Base-by-base conservation (phyloP, 495 filamentous ascomycete genomes). In the Daldinia vernicosa region DNA sequence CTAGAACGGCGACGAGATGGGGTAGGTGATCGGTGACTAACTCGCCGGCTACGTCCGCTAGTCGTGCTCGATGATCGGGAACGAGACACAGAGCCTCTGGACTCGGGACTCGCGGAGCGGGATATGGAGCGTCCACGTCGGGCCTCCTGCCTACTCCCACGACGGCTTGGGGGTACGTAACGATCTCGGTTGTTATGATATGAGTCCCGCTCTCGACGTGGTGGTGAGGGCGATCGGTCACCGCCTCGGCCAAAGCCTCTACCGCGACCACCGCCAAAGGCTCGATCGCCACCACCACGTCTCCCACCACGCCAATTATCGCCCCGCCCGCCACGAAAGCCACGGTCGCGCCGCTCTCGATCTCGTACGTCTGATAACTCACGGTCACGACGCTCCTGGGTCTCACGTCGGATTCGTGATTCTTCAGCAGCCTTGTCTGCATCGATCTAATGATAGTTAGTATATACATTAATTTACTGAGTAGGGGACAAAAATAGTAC, bases 341-440 rank as follows among this genome's bases (percentile, higher is more conserved):
- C 83, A 53, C 93, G 89, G 28, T 94, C 90, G 45, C 81, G 84
- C 27, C 93, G 91, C 72, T 97, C 93, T 61, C 89, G 84, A 55
- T 91, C 87, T 74, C 92, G 85, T 57, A 93, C 79, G 22, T 84
- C 85, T 40, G 92, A 88, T 33, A 94, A 59, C 72, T 94, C 84
- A 47, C 83, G 81, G 52, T 84, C 86, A 33, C 81, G 83, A 19
- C 83, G 84, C 55, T 87, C 84, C 35, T 83, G 78, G 37, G 83
- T 92, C 64, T 90, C 88, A 30, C 90, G 88, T 63, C 86, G 85
- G 40, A 78, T 74, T 53, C 90, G 89, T 15, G 86, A 86, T 64
- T 91, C 87, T 78, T 93, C 93, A 3, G 92, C 91, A 43, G 90
- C 91, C 77, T 90, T 93, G 69, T 96, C 93, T 9, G 91, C 90